Evolutionary conservation across 2,329 filamentous ascomycete species (phyloP).

Genomic region (Cryphonectria nitschkei): DNA sequence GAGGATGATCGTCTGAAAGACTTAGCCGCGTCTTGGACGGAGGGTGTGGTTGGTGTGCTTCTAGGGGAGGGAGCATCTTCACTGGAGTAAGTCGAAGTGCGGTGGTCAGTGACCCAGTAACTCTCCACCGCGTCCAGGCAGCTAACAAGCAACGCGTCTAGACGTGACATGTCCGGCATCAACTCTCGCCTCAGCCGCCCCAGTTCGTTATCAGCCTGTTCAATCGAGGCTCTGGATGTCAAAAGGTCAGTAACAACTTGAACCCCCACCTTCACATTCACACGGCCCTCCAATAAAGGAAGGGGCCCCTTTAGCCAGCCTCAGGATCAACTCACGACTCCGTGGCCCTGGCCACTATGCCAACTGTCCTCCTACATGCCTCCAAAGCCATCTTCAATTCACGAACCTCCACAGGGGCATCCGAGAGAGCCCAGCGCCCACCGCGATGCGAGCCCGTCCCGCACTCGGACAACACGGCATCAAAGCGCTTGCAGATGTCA

Average conservation of each 20-base stretch:
- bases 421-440: constrained; percentile 25
- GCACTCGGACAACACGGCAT: constrained; percentile 21
- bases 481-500: constrained; percentile 22
- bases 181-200: constrained; percentile 15
- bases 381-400: constrained; percentile 18
- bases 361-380: constrained; percentile 22
- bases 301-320: background rate
- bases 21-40: constrained; percentile 18
- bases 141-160: constrained; percentile 15
- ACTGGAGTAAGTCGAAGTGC: background rate
- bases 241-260: background rate
- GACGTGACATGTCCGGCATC: constrained; percentile 4
- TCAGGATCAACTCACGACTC: constrained; percentile 20
- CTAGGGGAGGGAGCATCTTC: background rate
- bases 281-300: background rate
- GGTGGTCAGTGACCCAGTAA: background rate
- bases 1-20: constrained; percentile 17
- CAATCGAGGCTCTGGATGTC: constrained; percentile 7
- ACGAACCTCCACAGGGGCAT: constrained; percentile 19
- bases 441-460: constrained; percentile 17
- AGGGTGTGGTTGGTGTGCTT: constrained; percentile 11
- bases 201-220: constrained; percentile 12
- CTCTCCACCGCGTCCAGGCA: constrained; percentile 25
- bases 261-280: background rate
- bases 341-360: constrained; percentile 20